Percentiles rank a stretch among this genome's conserved stretches.
phyloP scores from a whole-genome alignment of 202 grass and related monocot species.

The Carex sylvatica region DNA sequence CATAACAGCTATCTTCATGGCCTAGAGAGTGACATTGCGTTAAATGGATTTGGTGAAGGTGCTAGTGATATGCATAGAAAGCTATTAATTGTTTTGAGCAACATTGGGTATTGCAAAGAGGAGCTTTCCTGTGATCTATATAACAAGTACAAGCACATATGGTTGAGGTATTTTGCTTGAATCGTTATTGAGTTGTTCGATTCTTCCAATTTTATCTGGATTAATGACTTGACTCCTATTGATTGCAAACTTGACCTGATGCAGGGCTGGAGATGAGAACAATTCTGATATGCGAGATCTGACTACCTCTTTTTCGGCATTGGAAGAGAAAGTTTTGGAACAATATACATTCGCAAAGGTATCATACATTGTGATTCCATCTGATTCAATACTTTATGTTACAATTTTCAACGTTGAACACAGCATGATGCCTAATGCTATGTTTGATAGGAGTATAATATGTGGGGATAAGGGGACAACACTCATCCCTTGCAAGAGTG shows the following conservation, averaged over 20 bases:
- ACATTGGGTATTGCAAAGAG: conserved; percentile 95
- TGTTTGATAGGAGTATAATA: background rate
- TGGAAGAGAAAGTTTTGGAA: conserved; percentile 87
- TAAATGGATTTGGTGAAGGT: conserved; percentile 32
- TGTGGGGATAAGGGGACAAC: background rate
- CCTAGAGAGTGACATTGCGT: conserved; percentile 44
- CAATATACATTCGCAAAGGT: conserved; percentile 97
- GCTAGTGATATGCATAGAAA: conserved; percentile 60
- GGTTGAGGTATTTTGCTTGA: conserved; percentile 43
- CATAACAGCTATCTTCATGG: conserved; percentile 88
- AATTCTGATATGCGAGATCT: conserved; percentile 80
- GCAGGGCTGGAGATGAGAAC: conserved; percentile 75
- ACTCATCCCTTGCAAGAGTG: background rate
- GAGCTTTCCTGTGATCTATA: conserved; percentile 88
- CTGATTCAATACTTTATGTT: background rate
- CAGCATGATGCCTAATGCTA: background rate
- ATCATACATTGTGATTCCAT: conserved; percentile 24
- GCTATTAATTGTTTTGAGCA: conserved; percentile 93
- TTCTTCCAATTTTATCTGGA: background rate
- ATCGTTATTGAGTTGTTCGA: background rate
- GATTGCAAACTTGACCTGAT: conserved; percentile 22
- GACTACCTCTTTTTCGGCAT: conserved; percentile 71
- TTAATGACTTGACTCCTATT: background rate
- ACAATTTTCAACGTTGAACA: background rate
- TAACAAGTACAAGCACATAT: conserved; percentile 87